Evolutionary conservation across 2,329 filamentous ascomycete genomes (phyloP), one percentile per base, ranked within the genome.

Genomic region (Coniosporium tulheliwenetii): DNA sequence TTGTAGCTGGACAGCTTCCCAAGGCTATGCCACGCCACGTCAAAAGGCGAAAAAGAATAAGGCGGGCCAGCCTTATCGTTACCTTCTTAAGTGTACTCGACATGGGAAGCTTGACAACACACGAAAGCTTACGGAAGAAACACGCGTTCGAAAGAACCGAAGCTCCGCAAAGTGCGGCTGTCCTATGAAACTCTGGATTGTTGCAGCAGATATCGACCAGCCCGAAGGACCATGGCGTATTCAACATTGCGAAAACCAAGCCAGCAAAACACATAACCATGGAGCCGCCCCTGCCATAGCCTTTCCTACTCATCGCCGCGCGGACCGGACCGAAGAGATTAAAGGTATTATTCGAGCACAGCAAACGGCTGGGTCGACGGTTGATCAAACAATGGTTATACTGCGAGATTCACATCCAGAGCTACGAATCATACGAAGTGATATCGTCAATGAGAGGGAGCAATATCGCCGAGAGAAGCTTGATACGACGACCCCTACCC

Each of bases 101-200:
- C 42, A 44, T 32, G 42, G 42, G 35, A 41, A 37, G 30, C 39
- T 41, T 2, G 42, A 40, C 36, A 44, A 44, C 39, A 44, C 40
- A 9, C 42, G 38, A 31, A 44, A 44, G 36, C 38, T 44, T 10
- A 38, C 35, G 16, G 42, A 44, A 5, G 39, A 35, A 14, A 33
- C 15, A 3, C 40, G 42, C 26, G 41, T 41, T 33, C 40, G 42
- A 29, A 44, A 44, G 39, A 33, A 39, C 14, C 34, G 32, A 29
- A 37, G 39, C 32, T 26, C 19, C 19, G 35, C 30, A n/a, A 44
- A 44, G 35, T 41, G 35, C 14, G 39, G 39, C 12, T 44, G 42
- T 35, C 42, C 39, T 1, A 44, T 44, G 42, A 39, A 39, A 10
- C 5, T 44, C 26, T 41, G 38, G 30, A 34, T 44, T 36, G 16